A percentile compares a stretch with the other conserved stretches of the same genome.
Conservation (phyloP, 2,329 filamentous ascomycete species). For the Polytolypa hystricis region DNA sequence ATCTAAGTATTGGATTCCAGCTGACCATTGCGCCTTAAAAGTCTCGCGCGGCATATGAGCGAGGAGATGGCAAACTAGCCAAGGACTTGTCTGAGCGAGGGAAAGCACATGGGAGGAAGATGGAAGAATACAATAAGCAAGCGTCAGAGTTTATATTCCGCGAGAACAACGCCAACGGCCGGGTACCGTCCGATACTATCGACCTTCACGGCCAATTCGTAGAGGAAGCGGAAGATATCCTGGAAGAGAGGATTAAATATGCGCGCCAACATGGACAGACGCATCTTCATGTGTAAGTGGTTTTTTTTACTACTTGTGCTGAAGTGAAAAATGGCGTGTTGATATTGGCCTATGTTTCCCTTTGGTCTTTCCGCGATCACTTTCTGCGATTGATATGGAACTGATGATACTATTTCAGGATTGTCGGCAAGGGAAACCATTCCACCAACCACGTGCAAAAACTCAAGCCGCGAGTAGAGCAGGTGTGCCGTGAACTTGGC, state of each 20-base stretch:
- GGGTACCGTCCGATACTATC: constrained; percentile 70
- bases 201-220: constrained; percentile 93
- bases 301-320: too few relatives aligned
- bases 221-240: constrained; percentile 84
- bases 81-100: constrained; percentile 76
- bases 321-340: too few relatives aligned
- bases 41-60: constrained; percentile 68
- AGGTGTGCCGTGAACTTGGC: constrained; percentile 71
- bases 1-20: not conserved
- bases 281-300: constrained; percentile 66
- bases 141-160: constrained; percentile 92
- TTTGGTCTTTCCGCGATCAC: too few relatives aligned
- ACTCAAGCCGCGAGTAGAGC: constrained; percentile 88
- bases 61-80: constrained; percentile 71
- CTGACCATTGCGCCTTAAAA: constrained; percentile 19
- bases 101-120: constrained; percentile 70
- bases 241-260: constrained; percentile 73
- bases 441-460: constrained; percentile 72
- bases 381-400: not conserved
- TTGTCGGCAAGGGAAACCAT: constrained; percentile 93
- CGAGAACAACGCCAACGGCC: constrained; percentile 73
- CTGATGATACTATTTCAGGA: constrained; percentile 34
- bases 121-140: constrained; percentile 82
- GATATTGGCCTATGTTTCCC: too few relatives aligned
- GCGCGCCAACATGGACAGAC: constrained; percentile 62